Evolutionary conservation across 2,329 filamentous ascomycete genomes (phyloP).

Genomic region (Aspergillus sp.): DNA sequence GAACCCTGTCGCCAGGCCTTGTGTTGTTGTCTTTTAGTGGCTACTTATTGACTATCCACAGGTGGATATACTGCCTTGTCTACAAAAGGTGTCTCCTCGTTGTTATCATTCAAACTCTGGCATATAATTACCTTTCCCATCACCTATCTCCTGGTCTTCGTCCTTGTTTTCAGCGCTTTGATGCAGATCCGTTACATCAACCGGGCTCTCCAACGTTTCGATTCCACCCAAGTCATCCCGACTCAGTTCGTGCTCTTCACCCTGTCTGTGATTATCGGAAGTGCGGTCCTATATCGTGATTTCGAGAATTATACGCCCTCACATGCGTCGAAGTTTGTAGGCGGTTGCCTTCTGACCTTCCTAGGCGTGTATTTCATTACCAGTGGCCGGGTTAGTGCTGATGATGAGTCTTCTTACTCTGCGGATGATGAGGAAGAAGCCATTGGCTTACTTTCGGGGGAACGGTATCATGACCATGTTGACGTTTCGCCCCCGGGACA

Average conservation of each 20-base stretch:
- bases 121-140: conserved; percentile 86
- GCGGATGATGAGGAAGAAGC: conserved; percentile 59
- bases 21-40: conserved; percentile 2
- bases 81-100: conserved; percentile 92
- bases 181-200: conserved; percentile 99
- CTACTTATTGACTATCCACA: conserved; percentile 30
- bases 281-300: conserved; percentile 87
- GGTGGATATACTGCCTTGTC: conserved; percentile 94
- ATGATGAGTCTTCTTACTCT: conserved; percentile 59
- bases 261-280: conserved; percentile 89
- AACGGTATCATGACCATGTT: conserved; percentile 32
- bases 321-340: conserved; percentile 78
- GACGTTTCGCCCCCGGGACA: conserved; percentile 23
- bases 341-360: conserved; percentile 88
- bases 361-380: conserved; percentile 97
- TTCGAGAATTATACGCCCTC: conserved; percentile 76
- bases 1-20: not conserved
- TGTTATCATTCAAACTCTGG: conserved; percentile 87
- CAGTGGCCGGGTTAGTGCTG: conserved; percentile 63
- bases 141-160: conserved; percentile 75
- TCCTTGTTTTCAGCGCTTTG: conserved; percentile 78
- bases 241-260: conserved; percentile 98
- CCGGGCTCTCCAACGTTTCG: conserved; percentile 81
- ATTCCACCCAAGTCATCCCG: conserved; percentile 96
- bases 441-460: conserved; percentile 35